Conservation (phyloP, 768 basidiomycete genomes). For the Suillus subluteus region DNA sequence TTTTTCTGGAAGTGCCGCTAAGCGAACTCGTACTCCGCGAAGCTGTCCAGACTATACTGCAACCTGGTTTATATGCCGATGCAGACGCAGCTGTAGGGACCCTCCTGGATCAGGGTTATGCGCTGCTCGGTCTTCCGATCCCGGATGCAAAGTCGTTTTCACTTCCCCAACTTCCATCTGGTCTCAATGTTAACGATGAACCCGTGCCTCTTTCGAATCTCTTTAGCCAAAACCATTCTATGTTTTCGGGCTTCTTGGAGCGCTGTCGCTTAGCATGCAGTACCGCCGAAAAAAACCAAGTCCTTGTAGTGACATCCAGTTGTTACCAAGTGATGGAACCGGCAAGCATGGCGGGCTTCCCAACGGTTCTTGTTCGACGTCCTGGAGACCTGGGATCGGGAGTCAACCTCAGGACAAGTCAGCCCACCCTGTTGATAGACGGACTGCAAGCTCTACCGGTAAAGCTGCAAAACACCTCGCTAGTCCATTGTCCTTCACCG, state of each 20-base stretch:
- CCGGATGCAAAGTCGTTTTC: not conserved
- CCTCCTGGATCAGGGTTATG: too few relatives aligned
- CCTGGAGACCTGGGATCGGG: constrained; percentile 1
- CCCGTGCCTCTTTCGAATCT: not conserved
- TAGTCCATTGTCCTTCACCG: not conserved
- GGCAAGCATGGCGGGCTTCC: constrained; percentile 3
- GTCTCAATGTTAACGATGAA: not conserved
- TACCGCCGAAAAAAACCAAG: not conserved
- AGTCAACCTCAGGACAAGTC: constrained; percentile 7
- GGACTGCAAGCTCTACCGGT: not conserved
- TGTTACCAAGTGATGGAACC: constrained; percentile 5
- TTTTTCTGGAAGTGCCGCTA: too few relatives aligned
- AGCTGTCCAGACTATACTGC: too few relatives aligned
- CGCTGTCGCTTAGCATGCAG: not conserved
- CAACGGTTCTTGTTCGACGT: constrained; percentile 1
- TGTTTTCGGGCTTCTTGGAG: not conserved
- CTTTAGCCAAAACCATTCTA: not conserved
- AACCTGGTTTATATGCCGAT: too few relatives aligned
- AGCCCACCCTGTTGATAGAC: not conserved
- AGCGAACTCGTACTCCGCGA: too few relatives aligned
- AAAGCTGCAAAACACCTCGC: not conserved
- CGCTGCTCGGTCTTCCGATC: too few relatives aligned
- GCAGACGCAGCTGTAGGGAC: too few relatives aligned
- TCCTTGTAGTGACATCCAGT: constrained; percentile 9
- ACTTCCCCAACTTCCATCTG: constrained; percentile 4